Percentiles rank a stretch among this genome's conserved stretches.
Conservation (phyloP, 2,329 filamentous ascomycete genomes). For the Passalora sequoiae region DNA sequence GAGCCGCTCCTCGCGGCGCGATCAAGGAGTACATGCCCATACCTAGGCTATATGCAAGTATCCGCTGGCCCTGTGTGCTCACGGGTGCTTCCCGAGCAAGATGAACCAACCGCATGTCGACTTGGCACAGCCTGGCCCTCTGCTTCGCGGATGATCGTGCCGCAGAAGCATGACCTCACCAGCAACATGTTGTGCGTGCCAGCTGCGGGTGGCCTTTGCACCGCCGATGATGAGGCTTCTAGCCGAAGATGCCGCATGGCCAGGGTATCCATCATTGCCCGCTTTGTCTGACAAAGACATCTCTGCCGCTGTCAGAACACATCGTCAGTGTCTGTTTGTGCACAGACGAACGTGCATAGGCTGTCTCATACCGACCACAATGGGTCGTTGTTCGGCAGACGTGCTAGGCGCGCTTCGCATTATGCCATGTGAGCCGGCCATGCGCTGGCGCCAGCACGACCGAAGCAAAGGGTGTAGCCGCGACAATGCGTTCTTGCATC, state of each 20-base stretch:
- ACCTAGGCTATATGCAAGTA: constrained; percentile 20
- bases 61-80: constrained; percentile 13
- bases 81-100: constrained; percentile 18
- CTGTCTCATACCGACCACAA: constrained; percentile 18
- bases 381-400: constrained; percentile 17
- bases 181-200: constrained; percentile 20
- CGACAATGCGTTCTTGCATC: constrained; percentile 23
- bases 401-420: constrained; percentile 18
- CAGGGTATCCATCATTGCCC: constrained; percentile 17
- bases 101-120: constrained; percentile 18
- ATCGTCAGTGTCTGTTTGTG: constrained; percentile 21
- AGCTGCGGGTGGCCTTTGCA: constrained; percentile 12
- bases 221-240: constrained; percentile 15
- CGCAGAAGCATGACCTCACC: constrained; percentile 17
- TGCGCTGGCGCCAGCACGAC: constrained; percentile 25
- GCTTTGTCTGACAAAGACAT: constrained; percentile 22
- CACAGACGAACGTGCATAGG: constrained; percentile 19
- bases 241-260: constrained; percentile 18
- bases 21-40: constrained; percentile 9
- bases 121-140: constrained; percentile 10
- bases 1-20: constrained; percentile 14
- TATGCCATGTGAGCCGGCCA: constrained; percentile 24
- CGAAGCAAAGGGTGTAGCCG: constrained; percentile 26
- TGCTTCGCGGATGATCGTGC: constrained; percentile 11
- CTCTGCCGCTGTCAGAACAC: constrained; percentile 19